Evolutionary conservation across 2,329 filamentous ascomycete species (phyloP), one percentile per base, ranked within the genome.

Genomic region (Dactylellina sp.): DNA sequence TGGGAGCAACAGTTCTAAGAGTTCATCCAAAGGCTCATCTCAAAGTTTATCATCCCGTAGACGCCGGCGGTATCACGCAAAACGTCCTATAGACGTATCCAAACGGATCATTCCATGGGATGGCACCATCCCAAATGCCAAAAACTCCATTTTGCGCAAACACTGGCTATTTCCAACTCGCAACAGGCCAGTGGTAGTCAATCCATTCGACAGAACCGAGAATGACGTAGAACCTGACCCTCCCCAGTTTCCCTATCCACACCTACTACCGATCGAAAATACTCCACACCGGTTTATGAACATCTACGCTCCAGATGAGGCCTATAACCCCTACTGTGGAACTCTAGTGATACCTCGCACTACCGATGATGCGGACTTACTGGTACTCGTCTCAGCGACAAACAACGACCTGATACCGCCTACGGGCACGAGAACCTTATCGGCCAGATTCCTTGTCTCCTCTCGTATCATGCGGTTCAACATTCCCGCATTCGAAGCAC

Each of bases 381-480:
- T 74, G 0, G 28, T 66, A 4, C 9, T 62, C 7, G n/a, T 74
- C 12, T 39, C 61, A 1, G 55, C 42, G 20, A 46, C 46, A 3
- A 14, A 53, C 22, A 60, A 44, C 39, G 2, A 11, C 3, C n/a
- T 11, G 7, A 2, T n/a, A 1, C 59, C 52, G 7, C 49, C 66
- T 2, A 35, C 7, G 12, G 55, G 40, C 3, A 18, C 20, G 0
- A 7, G 0, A 0, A 18, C 39, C 1, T 11, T 74, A 2, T 39
- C 42, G 2, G 70, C 55, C 0, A 32, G 70, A 0, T 74, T 74
- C 22, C 9, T 74, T 11, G 61, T 74, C n/a, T 65, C 47, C 9
- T 60, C 25, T 9, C 14, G 56, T 5, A 66, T 22, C 22, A 55
- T 66, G 11, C 37, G 20, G 0, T 24, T 32, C 22, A 37, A 50